Conservation (phyloP, 805 yeast genomes). For the Candida ovalis region DNA sequence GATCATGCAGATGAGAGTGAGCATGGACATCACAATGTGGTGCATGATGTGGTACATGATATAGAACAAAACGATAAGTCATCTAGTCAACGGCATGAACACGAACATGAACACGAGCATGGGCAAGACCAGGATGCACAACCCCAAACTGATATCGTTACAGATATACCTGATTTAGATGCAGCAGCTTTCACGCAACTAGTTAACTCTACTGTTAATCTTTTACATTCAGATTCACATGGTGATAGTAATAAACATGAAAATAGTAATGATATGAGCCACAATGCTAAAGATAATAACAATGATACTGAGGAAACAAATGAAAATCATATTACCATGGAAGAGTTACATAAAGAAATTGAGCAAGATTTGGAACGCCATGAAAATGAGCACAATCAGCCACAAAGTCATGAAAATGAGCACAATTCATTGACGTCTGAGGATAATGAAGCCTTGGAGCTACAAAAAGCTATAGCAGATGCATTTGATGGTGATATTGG, state of each 20-base stretch:
- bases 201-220: neutral
- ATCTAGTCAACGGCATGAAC: neutral
- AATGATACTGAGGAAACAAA: neutral
- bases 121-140: neutral
- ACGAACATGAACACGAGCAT: neutral
- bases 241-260: neutral
- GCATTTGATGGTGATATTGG: slow-evolving; percentile 9
- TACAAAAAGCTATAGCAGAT: slow-evolving; percentile 14
- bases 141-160: neutral
- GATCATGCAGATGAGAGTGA: neutral
- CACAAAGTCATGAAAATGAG: neutral
- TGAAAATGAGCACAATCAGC: neutral
- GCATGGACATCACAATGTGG: too few relatives aligned
- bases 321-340: neutral
- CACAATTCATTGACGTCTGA: neutral
- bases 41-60: too few relatives aligned
- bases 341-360: neutral
- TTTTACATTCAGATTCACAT: neutral
- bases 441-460: neutral
- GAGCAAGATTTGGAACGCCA: neutral
- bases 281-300: neutral
- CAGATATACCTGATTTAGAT: neutral
- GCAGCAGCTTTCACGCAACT: neutral
- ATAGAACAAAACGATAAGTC: neutral
- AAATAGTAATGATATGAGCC: neutral